These are phyloP conservation scores for Sarcodon aspratus DNA, from an alignment of 768 basidiomycete genomes.

Conservation along the genomic window DNA sequence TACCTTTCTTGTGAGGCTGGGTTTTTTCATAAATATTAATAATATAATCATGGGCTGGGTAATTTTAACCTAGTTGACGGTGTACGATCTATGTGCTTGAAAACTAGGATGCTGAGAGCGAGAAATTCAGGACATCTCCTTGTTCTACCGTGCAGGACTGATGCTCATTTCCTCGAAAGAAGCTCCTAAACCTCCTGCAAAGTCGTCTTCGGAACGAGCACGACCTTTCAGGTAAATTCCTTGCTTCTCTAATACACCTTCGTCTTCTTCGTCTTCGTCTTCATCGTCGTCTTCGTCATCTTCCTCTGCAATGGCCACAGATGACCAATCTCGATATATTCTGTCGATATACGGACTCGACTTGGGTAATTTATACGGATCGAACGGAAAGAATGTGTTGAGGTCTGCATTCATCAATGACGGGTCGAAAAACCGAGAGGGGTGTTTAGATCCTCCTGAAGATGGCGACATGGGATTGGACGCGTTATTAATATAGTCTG, in stretches of 20 bases:
- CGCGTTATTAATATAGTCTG: slow-evolving; percentile 25
- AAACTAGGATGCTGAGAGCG: neutral
- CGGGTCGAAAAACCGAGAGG: neutral
- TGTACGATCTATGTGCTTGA: neutral
- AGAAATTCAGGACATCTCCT: slow-evolving; percentile 1
- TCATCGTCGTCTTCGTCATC: slow-evolving; percentile 63
- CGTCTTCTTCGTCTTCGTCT: slow-evolving; percentile 39
- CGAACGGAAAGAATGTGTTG: slow-evolving; percentile 96
- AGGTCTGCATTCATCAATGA: slow-evolving; percentile 49
- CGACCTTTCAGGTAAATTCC: slow-evolving; percentile 10
- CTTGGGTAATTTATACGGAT: slow-evolving; percentile 85
- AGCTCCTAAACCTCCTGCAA: slow-evolving; percentile 45
- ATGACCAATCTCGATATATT: slow-evolving; percentile 85
- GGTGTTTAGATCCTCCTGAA: neutral
- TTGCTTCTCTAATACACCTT: slow-evolving; percentile 16
- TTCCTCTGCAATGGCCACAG: slow-evolving; percentile 60
- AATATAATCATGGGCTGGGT: neutral
- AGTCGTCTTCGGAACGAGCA: slow-evolving; percentile 13
- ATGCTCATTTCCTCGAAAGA: slow-evolving; percentile 81
- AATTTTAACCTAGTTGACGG: neutral
- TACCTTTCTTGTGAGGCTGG: slow-evolving; percentile 42
- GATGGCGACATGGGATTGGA: slow-evolving; percentile 9
- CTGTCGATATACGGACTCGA: slow-evolving; percentile 68
- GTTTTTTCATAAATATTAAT: neutral
- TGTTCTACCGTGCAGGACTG: slow-evolving; percentile 40